phyloP scores from a whole-genome alignment of 1,284 basidiomycete species.

The Leccinum solheimii region DNA sequence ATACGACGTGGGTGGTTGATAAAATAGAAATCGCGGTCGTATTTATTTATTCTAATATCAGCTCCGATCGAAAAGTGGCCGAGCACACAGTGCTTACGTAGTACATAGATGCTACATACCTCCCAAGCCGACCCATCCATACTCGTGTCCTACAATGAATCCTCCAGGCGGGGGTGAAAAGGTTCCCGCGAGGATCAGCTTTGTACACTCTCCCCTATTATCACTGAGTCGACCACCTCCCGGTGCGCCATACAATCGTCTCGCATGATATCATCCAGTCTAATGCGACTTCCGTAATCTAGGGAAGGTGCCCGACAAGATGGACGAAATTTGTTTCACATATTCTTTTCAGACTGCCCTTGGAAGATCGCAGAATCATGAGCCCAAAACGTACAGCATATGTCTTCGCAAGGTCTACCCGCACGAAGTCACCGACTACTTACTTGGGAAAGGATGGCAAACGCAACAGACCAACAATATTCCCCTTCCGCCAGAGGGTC shows the following conservation, averaged over 20 bases:
- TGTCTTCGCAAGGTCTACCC: constrained; percentile 72
- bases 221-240: constrained; percentile 28
- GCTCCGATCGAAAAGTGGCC: constrained; percentile 28
- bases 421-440: constrained; percentile 64
- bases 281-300: constrained; percentile 5
- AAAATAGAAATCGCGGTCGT: not conserved
- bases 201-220: constrained; percentile 27
- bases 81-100: not conserved
- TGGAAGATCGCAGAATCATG: constrained; percentile 54
- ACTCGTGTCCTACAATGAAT: constrained; percentile 20
- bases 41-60: constrained; percentile 15
- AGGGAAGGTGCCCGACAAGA: constrained; percentile 58
- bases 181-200: constrained; percentile 19
- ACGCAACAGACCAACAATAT: constrained; percentile 34
- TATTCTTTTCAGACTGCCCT: constrained; percentile 66
- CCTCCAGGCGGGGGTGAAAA: constrained; percentile 21
- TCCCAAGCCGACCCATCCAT: not conserved
- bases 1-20: constrained; percentile 46
- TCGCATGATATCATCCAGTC: not conserved
- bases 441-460: constrained; percentile 36
- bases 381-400: constrained; percentile 64
- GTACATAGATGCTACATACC: not conserved
- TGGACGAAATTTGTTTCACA: constrained; percentile 73
- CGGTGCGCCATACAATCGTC: constrained; percentile 18
- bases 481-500: constrained; percentile 64